These are phyloP conservation scores for Lasiodiplodia citricola DNA, from an alignment of 2,329 filamentous ascomycete species.

Conservation along the genomic window DNA sequence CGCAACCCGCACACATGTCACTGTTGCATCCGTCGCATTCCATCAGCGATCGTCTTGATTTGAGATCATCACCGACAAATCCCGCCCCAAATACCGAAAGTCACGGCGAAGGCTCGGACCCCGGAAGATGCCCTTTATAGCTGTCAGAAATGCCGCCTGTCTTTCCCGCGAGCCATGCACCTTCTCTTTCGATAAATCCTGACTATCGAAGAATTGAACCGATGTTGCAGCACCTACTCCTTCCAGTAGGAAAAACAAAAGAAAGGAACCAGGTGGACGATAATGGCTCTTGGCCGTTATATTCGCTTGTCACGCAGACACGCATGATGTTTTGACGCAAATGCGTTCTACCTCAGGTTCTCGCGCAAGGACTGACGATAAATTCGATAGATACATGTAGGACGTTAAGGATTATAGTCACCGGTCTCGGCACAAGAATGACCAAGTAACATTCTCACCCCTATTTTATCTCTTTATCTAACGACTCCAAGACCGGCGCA, in stretches of 20 bases:
- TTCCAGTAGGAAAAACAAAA: background rate
- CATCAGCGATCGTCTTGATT: background rate
- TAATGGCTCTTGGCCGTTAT: background rate
- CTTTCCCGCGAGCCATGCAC: background rate
- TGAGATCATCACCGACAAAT: background rate
- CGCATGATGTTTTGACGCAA: background rate
- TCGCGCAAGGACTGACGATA: background rate
- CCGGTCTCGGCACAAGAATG: background rate
- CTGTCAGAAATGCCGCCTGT: background rate
- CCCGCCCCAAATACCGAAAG: background rate
- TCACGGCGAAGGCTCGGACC: conserved; percentile 3
- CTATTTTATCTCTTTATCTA: background rate
- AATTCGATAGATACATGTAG: background rate
- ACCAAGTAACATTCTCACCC: background rate
- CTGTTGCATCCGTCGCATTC: conserved; percentile 17
- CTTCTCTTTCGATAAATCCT: background rate
- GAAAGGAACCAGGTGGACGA: background rate
- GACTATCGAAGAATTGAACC: background rate
- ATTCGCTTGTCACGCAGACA: background rate
- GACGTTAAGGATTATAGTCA: background rate
- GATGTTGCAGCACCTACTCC: background rate
- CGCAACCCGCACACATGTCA: background rate
- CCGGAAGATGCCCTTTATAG: background rate
- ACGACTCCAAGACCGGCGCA: background rate
- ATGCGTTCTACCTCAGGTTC: background rate